Percentiles rank a stretch among this genome's conserved stretches.
phyloP scores from a whole-genome alignment of 108 stramenopile genomes.

The Skeletonema potamos region DNA sequence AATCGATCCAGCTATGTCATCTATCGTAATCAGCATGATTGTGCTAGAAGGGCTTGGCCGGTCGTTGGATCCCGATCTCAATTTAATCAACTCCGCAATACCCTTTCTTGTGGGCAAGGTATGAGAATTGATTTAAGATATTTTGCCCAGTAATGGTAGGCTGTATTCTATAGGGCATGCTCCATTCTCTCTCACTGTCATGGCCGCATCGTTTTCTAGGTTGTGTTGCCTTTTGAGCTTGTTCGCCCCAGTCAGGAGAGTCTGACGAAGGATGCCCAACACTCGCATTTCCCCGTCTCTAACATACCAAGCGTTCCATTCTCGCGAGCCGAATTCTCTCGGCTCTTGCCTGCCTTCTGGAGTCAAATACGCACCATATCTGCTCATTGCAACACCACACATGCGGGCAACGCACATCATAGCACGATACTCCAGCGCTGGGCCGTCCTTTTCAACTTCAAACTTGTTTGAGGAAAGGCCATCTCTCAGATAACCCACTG shows the following conservation, averaged over 20 bases:
- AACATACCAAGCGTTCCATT: constrained; percentile 52
- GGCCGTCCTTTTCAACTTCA: constrained; percentile 38
- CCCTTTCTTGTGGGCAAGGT: constrained; percentile 79
- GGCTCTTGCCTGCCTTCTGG: constrained; percentile 24
- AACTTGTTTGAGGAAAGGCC: constrained; percentile 41
- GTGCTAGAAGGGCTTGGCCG: constrained; percentile 89
- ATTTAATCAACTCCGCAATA: constrained; percentile 77
- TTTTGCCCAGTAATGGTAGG: constrained; percentile 24
- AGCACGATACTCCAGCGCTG: constrained; percentile 68
- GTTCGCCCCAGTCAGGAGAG: constrained; percentile 27
- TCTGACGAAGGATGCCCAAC: constrained; percentile 20
- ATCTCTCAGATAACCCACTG: constrained; percentile 49
- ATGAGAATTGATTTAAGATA: constrained; percentile 18
- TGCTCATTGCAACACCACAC: constrained; percentile 41
- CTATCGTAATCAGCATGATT: constrained; percentile 81
- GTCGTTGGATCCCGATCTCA: constrained; percentile 81
- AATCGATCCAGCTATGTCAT: constrained; percentile 90
- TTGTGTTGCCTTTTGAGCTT: constrained; percentile 14
- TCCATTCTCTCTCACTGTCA: constrained; percentile 18
- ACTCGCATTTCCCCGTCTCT: constrained; percentile 40
- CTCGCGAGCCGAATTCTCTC: constrained; percentile 10
- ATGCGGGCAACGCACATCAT: constrained; percentile 62
- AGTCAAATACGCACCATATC: constrained; percentile 24
- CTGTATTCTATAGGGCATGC: constrained; percentile 41
- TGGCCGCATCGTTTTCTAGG: not conserved